These are phyloP conservation scores for Lindgomyces ingoldianus DNA, from an alignment of 495 filamentous ascomycete genomes.

Conservation along the genomic window DNA sequence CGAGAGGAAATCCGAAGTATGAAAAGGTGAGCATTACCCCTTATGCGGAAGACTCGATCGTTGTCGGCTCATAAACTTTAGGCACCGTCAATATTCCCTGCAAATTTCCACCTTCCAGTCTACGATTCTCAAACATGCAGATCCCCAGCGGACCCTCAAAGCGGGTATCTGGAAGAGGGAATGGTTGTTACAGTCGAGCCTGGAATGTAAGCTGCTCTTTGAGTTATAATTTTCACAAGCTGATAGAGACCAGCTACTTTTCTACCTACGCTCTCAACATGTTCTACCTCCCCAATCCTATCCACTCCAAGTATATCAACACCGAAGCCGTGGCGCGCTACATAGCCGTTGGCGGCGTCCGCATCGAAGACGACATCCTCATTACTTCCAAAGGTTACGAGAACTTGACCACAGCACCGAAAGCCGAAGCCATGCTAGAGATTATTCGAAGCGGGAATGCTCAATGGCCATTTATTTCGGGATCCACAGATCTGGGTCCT, in stretches of 20 bases:
- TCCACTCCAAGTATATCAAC: conserved; percentile 72
- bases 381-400: conserved; percentile 76
- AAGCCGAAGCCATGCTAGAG: conserved; percentile 68
- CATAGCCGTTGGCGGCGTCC: conserved; percentile 78
- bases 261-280: conserved; percentile 61
- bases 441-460: conserved; percentile 49
- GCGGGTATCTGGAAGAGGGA: conserved; percentile 55
- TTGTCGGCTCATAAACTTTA: background rate
- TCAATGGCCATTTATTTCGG: conserved; percentile 15
- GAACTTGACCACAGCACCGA: conserved; percentile 82
- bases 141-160: conserved; percentile 25
- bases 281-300: conserved; percentile 62
- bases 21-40: conserved; percentile 14
- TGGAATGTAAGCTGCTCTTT: conserved; percentile 59
- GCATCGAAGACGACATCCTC: conserved; percentile 90
- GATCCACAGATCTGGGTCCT: conserved; percentile 1
- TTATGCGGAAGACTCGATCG: background rate
- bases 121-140: conserved; percentile 27
- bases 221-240: background rate
- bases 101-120: conserved; percentile 33
- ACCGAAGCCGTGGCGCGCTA: conserved; percentile 68
- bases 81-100: conserved; percentile 26
- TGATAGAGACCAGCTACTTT: conserved; percentile 56
- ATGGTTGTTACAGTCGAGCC: conserved; percentile 90
- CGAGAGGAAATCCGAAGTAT: conserved; percentile 35